Base-by-base conservation (phyloP, 139 green algal genomes). In the Volvox reticuliferus region DNA sequence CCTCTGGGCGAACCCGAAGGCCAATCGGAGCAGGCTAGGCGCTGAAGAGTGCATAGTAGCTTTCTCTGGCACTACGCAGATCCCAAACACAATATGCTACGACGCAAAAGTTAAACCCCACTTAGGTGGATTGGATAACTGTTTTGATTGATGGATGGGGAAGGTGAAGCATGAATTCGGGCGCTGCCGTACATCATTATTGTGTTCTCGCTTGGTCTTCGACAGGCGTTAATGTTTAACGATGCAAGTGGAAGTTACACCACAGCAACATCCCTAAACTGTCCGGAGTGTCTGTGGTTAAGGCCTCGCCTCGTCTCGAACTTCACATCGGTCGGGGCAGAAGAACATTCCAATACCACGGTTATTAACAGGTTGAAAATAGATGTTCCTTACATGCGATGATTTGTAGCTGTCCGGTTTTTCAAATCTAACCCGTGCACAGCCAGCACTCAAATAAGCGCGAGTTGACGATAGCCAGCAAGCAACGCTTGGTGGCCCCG, bases 31-130 rank as follows among this genome's bases (percentile, higher is more conserved):
- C 13, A 88, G 36, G 67, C 20, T 80, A 2, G 65, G 68, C 24
- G 83, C 33, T 18, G 83, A 32, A 6, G 65, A 36, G 32, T 68
- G 30, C 83, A 88, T 88, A 84, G 78, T 84, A 84, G 78, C 36
- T 81, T 81, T 55, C 44, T 55, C 75, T 61, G 2, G 9, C 71
- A 79, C 24, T 79, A 14, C 32, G 71, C 71, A 79, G 71, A 79
- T 79, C 71, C 26, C 71, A 20, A 75, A 75, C 67, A 75, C 67
- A 75, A 14, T 28, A 26, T 14, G 9, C 44, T 55, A 55, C 44
- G 9, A 9, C 44, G 44, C 44, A 5, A 55, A 55, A 14, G 5
- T 55, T 5, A 55, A 55, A 5, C 44, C 9, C 44, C 44, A 55
- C 44, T 55, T 55, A 5, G 44, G 44, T 55, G 44, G 44, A 55